Conservation (phyloP, 768 basidiomycete species). For the Boletus insuetus region DNA sequence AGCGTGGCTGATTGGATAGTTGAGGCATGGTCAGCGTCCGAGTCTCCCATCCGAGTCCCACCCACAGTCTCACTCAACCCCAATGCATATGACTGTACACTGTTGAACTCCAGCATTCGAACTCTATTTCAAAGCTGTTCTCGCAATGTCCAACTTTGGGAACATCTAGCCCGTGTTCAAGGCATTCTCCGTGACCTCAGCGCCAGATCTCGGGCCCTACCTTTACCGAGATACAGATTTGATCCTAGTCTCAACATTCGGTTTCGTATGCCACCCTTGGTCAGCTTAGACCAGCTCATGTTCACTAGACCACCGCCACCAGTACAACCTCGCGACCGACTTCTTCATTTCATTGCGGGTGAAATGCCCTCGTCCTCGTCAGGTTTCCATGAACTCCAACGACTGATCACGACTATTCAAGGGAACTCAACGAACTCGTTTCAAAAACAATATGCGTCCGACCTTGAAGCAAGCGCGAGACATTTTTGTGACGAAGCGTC, state of each 20-base stretch:
- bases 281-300: background rate
- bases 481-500: background rate
- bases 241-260: background rate
- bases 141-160: background rate
- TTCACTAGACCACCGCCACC: constrained; percentile 3
- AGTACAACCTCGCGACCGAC: background rate
- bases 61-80: background rate
- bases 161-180: background rate
- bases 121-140: background rate
- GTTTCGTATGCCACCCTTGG: background rate
- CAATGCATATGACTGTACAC: background rate
- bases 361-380: background rate
- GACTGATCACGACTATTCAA: background rate
- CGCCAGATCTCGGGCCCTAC: no score
- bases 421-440: background rate
- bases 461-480: background rate
- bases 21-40: background rate
- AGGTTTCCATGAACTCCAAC: background rate
- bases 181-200: background rate
- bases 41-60: no score
- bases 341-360: background rate
- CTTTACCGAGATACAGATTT: background rate
- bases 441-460: background rate
- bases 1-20: background rate
- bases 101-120: background rate